phyloP scores from a whole-genome alignment of 73 alveolate species.

The Stentor roeselii region DNA sequence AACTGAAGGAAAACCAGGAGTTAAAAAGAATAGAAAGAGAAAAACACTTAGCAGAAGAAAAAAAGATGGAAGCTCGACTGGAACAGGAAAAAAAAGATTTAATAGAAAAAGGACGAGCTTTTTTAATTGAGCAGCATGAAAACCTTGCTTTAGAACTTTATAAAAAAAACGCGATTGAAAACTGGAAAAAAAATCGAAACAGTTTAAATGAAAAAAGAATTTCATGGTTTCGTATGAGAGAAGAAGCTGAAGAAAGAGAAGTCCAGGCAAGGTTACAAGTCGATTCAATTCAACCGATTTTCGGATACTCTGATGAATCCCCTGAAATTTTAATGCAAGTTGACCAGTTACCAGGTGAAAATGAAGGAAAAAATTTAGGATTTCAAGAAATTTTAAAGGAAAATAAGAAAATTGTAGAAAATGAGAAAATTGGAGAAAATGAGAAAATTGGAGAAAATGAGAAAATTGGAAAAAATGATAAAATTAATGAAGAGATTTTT shows the following conservation, averaged over 20 bases:
- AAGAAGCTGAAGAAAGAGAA: neutral
- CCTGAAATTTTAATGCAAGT: neutral
- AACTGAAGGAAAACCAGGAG: neutral
- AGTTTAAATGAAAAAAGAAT: neutral
- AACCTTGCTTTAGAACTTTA: neutral
- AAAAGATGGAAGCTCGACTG: neutral
- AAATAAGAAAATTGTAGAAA: neutral
- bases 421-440: neutral
- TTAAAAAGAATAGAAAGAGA: constrained; percentile 18
- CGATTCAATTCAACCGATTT: neutral
- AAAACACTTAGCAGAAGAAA: neutral
- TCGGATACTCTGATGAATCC: too few species aligned
- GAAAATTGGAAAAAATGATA: neutral
- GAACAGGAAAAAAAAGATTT: constrained; percentile 1
- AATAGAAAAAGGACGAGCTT: neutral
- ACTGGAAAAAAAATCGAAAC: neutral
- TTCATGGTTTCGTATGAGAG: neutral
- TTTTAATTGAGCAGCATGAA: constrained; percentile 21
- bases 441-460: neutral
- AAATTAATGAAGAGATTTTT: neutral
- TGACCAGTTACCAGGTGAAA: neutral
- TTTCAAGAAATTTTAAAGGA: neutral
- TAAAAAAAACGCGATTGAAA: neutral
- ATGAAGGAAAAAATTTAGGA: neutral
- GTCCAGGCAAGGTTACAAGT: neutral